Base-by-base conservation (phyloP, 441 rosid species). In the Gossypium davidsonii region DNA sequence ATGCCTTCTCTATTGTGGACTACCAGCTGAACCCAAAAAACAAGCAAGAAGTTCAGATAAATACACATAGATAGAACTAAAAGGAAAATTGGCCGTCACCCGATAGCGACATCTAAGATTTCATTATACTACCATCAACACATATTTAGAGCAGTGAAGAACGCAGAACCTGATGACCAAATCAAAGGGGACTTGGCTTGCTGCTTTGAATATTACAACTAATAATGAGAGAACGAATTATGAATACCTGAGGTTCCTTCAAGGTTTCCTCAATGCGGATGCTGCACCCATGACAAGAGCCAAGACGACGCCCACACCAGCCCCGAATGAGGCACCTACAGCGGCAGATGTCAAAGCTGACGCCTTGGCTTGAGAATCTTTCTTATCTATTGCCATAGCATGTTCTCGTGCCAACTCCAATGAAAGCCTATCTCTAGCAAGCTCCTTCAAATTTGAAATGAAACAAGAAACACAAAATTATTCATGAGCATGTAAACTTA, bases 211-310 rank as follows among this genome's bases (percentile, higher is more conserved):
- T 65, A 55, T 61, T 23, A 21, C n/a, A 34, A 55, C 21, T 20
- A 20, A 55, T 18, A 17, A 34, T 11, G 34, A 58, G 28, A 58
- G 49, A 44, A 44, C 5, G 4, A 44, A 44, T 44, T 31, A 5
- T 6, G 39, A 55, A 21, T 7, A 34, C 52, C 83, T 87, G 86
- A 18, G 99, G 97, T 80, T 91, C 90, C 80, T 97, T 88, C 87
- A 92, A 12, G 99, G 99, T 78, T 94, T 94, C 80, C 99, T 85
- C 83, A 94, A 85, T 69, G 98, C 92, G 23, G 99, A 94, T 59
- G 96, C 97, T 0, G 98, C 98, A 48, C 99, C 99, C 99, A 94
- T 94, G 70, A 94, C 99, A 59, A 94, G 86, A 37, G 99, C 99
- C 84, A 94, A 79, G 56, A 88, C 90, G 71, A 94, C 75, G 62